These are phyloP conservation scores for Monosporascus ibericus DNA, from an alignment of 2,329 filamentous ascomycete genomes.

Conservation along the genomic window DNA sequence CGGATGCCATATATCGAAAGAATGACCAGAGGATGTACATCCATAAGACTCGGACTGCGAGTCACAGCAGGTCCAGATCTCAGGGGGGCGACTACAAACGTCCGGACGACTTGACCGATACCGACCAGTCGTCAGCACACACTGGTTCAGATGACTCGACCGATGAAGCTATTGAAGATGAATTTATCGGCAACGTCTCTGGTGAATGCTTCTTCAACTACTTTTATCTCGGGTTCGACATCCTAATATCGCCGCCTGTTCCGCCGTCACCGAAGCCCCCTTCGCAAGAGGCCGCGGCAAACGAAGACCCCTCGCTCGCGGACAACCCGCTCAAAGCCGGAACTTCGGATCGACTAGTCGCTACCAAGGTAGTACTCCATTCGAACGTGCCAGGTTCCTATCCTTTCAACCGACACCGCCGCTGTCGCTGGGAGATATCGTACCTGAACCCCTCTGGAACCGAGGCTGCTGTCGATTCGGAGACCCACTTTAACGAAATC, in stretches of 20 bases:
- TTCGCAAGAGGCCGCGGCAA: conserved; percentile 25
- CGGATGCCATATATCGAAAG: conserved; percentile 90
- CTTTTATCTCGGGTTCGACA: conserved; percentile 90
- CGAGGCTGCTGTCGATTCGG: conserved; percentile 56
- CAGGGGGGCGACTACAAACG: conserved; percentile 37
- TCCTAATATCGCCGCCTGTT: conserved; percentile 76
- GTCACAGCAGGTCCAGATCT: conserved; percentile 43
- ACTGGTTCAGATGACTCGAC: conserved; percentile 67
- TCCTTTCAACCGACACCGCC: conserved; percentile 89
- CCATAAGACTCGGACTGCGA: conserved; percentile 57
- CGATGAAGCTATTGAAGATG: conserved; percentile 52
- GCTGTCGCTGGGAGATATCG: conserved; percentile 77
- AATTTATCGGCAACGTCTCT: conserved; percentile 46
- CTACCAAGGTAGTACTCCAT: conserved; percentile 88
- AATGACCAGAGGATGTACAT: conserved; percentile 85
- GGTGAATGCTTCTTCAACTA: conserved; percentile 95
- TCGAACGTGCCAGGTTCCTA: conserved; percentile 94
- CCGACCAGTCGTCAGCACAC: conserved; percentile 68
- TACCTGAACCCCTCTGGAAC: conserved; percentile 45
- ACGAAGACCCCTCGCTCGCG: conserved; percentile 19
- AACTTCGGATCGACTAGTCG: conserved; percentile 63
- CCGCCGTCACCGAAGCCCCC: conserved; percentile 59
- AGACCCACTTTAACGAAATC: conserved; percentile 70
- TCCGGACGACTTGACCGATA: conserved; percentile 59
- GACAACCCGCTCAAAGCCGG: conserved; percentile 33